These are phyloP conservation scores for Luffa aegyptiaca DNA, from an alignment of 306 rosid species.

Conservation along the genomic window DNA sequence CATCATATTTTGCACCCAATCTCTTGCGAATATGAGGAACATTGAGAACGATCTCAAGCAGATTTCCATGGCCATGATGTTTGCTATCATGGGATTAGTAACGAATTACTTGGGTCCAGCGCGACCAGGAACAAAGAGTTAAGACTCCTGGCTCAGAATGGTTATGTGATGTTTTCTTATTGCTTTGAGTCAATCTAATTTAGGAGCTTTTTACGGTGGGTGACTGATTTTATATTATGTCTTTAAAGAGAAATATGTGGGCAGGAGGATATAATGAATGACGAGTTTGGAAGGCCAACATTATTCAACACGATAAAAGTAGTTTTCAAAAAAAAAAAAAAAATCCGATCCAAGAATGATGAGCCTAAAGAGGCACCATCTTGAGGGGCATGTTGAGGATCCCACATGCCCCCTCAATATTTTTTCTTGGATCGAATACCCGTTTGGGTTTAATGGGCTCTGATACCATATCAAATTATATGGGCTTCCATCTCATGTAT, in stretches of 20 bases:
- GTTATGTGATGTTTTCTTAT: background rate
- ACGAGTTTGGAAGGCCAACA: background rate
- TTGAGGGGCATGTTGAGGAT: no score
- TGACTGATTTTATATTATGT: background rate
- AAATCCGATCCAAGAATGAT: no score
- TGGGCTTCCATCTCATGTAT: no score
- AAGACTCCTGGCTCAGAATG: background rate
- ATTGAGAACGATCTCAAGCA: constrained; percentile 84
- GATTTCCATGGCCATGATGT: constrained; percentile 98
- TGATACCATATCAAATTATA: no score
- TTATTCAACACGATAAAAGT: background rate
- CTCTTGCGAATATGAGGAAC: constrained; percentile 77
- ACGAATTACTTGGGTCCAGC: constrained; percentile 80
- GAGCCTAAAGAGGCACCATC: no score
- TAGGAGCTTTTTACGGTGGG: background rate
- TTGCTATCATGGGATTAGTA: constrained; percentile 76
- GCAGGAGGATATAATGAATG: background rate
- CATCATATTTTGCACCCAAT: constrained; percentile 89
- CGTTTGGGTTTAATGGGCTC: no score
- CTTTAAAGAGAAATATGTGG: background rate
- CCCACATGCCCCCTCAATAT: no score
- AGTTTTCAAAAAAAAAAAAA: no score
- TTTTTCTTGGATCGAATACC: no score
- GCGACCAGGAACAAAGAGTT: constrained; percentile 47
- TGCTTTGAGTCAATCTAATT: background rate